Conservation (phyloP, 352 stramenopile species). For the Globisporangium cylindrosporum region DNA sequence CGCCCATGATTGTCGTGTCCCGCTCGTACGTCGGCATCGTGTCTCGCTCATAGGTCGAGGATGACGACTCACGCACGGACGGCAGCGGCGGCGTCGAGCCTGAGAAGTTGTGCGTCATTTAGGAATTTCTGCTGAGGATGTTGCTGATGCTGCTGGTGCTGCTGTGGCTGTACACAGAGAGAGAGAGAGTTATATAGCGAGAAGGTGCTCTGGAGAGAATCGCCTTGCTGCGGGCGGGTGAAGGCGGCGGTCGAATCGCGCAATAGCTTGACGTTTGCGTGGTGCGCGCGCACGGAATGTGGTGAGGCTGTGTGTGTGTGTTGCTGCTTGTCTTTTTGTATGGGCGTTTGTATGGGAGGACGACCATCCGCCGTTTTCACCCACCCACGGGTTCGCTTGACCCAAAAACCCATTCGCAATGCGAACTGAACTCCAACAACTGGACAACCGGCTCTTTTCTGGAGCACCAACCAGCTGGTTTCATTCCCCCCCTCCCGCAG, state of each 20-base stretch:
- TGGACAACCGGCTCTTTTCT: slow-evolving; percentile 9
- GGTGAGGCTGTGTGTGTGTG: neutral
- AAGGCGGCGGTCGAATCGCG: neutral
- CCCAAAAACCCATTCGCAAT: neutral
- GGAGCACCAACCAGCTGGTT: neutral
- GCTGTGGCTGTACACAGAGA: neutral
- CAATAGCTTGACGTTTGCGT: neutral
- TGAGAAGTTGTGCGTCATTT: slow-evolving; percentile 1
- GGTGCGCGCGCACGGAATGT: neutral
- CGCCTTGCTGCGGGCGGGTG: slow-evolving; percentile 3
- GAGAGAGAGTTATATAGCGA: neutral
- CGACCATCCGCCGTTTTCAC: neutral
- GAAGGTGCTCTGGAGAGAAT: neutral
- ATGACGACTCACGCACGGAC: slow-evolving; percentile 15
- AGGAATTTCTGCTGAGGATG: neutral
- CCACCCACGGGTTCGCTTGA: neutral
- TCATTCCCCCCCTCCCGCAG: neutral
- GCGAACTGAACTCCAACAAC: slow-evolving; percentile 9
- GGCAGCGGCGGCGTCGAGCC: slow-evolving; percentile 13
- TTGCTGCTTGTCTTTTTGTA: slow-evolving; percentile 3
- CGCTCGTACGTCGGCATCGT: slow-evolving; percentile 13
- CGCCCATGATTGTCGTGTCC: slow-evolving; percentile 18
- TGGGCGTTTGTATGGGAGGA: slow-evolving; percentile 1
- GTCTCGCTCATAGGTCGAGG: slow-evolving; percentile 15
- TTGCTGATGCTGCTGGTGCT: neutral